Evolutionary conservation across 169 alveolate species (phyloP).

Genomic region (Prorocentrum cordatum): DNA sequence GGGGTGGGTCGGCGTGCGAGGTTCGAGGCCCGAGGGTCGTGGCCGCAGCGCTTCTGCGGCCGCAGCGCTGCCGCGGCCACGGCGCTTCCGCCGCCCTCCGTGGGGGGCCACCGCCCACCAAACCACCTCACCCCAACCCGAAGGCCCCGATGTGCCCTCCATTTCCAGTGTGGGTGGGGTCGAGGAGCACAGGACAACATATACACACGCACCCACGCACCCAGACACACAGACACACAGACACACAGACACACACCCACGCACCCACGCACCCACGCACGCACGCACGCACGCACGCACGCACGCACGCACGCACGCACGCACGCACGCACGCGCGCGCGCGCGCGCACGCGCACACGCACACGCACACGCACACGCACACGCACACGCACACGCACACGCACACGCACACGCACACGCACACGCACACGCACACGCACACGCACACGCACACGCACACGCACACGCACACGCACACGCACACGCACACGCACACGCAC

Average conservation of each 20-base stretch:
- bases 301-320: background rate
- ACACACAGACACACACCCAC: background rate
- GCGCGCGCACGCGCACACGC: background rate
- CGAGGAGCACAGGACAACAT: too few species aligned
- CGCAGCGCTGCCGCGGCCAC: too few species aligned
- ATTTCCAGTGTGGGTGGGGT: too few species aligned
- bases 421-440: background rate
- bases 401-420: background rate
- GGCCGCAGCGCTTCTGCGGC: too few species aligned
- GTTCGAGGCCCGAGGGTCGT: too few species aligned
- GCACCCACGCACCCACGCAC: background rate
- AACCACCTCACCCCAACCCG: too few species aligned
- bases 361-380: background rate
- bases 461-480: background rate
- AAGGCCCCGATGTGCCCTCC: too few species aligned
- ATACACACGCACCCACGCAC: background rate
- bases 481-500: background rate
- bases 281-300: background rate
- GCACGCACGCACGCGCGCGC: background rate
- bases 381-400: background rate
- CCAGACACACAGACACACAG: background rate
- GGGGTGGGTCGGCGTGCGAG: too few species aligned
- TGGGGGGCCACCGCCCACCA: too few species aligned
- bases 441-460: background rate
- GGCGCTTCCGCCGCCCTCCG: too few species aligned